Evolutionary conservation across 768 basidiomycete genomes (phyloP).

Genomic region (Boletus eberwhitei): DNA sequence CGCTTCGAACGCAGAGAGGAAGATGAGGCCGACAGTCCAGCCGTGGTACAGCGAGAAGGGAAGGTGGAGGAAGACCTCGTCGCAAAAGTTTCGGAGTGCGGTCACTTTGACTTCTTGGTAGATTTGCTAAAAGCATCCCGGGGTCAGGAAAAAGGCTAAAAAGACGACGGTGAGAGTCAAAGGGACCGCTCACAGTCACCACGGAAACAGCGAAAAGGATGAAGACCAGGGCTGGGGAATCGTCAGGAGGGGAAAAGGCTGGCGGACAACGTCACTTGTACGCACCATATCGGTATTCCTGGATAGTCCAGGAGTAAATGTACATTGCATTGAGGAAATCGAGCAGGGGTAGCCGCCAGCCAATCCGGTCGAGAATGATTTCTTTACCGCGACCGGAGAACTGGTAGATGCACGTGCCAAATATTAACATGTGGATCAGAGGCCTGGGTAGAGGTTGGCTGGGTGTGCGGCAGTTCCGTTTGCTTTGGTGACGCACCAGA

Average conservation of each 20-base stretch:
- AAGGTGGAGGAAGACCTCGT: slow-evolving; percentile 67
- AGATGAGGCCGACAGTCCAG: slow-evolving; percentile 50
- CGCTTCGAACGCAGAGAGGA: slow-evolving; percentile 56
- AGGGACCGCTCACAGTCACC: slow-evolving; percentile 39
- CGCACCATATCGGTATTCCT: slow-evolving; percentile 46
- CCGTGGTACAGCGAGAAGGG: slow-evolving; percentile 73
- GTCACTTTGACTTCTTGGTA: slow-evolving; percentile 64
- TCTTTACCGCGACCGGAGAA: slow-evolving; percentile 53
- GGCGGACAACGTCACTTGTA: not conserved
- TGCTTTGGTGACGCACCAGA: slow-evolving; percentile 42
- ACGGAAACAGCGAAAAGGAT: slow-evolving; percentile 46
- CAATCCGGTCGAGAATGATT: slow-evolving; percentile 58
- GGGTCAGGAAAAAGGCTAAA: not conserved
- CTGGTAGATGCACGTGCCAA: slow-evolving; percentile 63
- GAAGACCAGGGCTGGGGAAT: slow-evolving; percentile 34
- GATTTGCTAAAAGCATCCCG: slow-evolving; percentile 41
- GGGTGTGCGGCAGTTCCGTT: not conserved
- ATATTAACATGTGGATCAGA: slow-evolving; percentile 60
- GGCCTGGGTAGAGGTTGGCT: slow-evolving; percentile 37
- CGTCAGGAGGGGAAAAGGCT: slow-evolving; percentile 8
- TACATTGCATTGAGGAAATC: slow-evolving; percentile 63
- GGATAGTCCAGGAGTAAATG: slow-evolving; percentile 54
- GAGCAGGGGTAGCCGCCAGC: slow-evolving; percentile 65
- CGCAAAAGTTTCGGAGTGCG: slow-evolving; percentile 44
- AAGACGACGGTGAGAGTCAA: not conserved